These are phyloP conservation scores for Lepiota venenata DNA, from an alignment of 768 basidiomycete genomes.

Conservation along the genomic window DNA sequence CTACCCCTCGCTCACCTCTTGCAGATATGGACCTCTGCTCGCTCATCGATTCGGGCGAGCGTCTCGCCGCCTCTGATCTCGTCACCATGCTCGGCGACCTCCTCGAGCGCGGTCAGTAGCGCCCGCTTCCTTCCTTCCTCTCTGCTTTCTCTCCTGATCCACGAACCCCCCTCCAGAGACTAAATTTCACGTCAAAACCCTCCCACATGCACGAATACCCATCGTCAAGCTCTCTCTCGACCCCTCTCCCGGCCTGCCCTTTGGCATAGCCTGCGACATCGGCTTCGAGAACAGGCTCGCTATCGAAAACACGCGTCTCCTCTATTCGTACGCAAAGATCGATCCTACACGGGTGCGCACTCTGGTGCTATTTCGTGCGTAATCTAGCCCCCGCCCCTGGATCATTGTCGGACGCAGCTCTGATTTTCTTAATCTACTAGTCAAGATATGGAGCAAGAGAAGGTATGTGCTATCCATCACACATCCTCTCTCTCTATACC, in stretches of 20 bases:
- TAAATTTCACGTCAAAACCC: constrained; percentile 92
- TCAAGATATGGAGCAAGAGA: constrained; percentile 99
- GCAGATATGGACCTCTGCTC: constrained; percentile 99
- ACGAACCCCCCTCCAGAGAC: constrained; percentile 67
- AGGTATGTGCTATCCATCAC: constrained; percentile 42
- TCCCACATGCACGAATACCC: constrained; percentile 96
- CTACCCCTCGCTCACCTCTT: constrained; percentile 6
- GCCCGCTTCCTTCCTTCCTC: constrained; percentile 4
- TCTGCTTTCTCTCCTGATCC: constrained; percentile 12
- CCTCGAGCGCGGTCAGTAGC: constrained; percentile 79
- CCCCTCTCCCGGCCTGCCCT: constrained; percentile 75
- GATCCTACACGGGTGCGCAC: constrained; percentile 93
- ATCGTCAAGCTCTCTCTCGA: constrained; percentile 96
- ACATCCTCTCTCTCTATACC: constrained; percentile 10
- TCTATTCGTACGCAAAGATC: constrained; percentile 97
- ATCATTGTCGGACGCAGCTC: constrained; percentile 15
- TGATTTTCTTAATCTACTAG: constrained; percentile 44
- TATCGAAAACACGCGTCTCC: constrained; percentile 91
- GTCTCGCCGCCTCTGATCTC: constrained; percentile 78
- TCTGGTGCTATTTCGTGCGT: constrained; percentile 94
- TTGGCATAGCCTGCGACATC: constrained; percentile 96
- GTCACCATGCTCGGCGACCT: constrained; percentile 93
- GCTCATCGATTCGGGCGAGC: constrained; percentile 86
- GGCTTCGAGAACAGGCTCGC: constrained; percentile 98
- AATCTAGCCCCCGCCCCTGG: background rate